phyloP scores from a whole-genome alignment of 2,329 filamentous ascomycete species.

The Aspergillus tubingensis region DNA sequence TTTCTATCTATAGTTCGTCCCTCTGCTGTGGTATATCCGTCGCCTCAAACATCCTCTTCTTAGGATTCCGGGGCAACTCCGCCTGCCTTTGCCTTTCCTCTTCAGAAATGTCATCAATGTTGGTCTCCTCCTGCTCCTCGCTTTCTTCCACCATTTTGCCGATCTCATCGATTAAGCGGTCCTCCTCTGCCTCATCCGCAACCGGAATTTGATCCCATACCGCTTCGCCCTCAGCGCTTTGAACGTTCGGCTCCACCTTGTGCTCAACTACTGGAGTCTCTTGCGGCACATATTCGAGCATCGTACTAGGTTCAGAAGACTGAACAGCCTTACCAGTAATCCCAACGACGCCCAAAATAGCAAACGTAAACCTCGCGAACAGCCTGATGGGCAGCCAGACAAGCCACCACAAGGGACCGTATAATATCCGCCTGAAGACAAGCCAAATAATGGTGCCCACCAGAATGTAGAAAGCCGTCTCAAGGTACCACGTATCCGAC shows the following conservation, averaged over 20 bases:
- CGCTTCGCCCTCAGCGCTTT: conserved; percentile 17
- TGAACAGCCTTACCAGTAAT: conserved; percentile 31
- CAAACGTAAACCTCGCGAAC: conserved; percentile 60
- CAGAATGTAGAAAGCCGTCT: conserved; percentile 83
- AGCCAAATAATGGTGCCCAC: conserved; percentile 79
- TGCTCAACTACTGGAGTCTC: conserved; percentile 21
- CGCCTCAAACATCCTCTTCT: conserved; percentile 53
- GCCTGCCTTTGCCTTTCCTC: conserved; percentile 40
- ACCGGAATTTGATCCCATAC: conserved; percentile 25
- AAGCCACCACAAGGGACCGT: conserved; percentile 88
- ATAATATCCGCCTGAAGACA: conserved; percentile 78
- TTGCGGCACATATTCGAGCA: conserved; percentile 21
- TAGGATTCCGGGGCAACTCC: conserved; percentile 47
- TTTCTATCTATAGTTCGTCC: conserved; percentile 40
- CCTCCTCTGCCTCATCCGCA: conserved; percentile 26
- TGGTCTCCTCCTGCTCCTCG: conserved; percentile 27
- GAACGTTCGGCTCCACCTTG: conserved; percentile 23
- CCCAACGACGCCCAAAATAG: conserved; percentile 57
- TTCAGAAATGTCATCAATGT: conserved; percentile 37
- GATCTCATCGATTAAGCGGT: conserved; percentile 46
- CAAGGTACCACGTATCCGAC: conserved; percentile 96
- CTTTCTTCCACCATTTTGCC: conserved; percentile 40
- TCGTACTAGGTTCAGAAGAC: conserved; percentile 25
- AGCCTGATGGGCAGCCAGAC: conserved; percentile 78
- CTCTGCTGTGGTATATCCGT: conserved; percentile 34